These are phyloP conservation scores for Anisodus acutangulus DNA, from an alignment of 257 asterid species.

Conservation along the genomic window DNA sequence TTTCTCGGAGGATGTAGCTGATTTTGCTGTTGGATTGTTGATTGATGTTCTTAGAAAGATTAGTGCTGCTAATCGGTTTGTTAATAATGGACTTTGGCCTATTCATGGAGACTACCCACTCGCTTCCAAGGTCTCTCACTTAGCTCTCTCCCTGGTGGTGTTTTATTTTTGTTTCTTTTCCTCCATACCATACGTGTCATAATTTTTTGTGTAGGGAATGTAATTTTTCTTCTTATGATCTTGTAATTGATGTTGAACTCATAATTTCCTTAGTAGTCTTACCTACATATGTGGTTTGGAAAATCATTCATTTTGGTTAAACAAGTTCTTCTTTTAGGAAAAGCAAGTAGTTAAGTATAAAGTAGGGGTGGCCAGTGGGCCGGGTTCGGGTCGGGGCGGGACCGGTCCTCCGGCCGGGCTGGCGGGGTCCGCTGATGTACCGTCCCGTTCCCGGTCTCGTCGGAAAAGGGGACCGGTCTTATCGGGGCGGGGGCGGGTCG, in stretches of 20 bases:
- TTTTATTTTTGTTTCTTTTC: no score
- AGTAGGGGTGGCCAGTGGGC: no score
- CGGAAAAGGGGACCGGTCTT: no score
- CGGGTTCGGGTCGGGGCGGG: no score
- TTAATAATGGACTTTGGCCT: slow-evolving; percentile 61
- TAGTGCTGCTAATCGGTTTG: slow-evolving; percentile 46
- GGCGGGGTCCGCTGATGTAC: no score
- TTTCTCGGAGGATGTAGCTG: slow-evolving; percentile 43
- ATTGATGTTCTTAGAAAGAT: slow-evolving; percentile 40
- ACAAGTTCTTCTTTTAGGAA: background rate
- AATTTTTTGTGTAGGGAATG: background rate
- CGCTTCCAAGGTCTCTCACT: slow-evolving; percentile 53
- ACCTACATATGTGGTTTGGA: background rate
- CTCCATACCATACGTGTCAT: no score
- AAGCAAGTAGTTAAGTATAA: no score
- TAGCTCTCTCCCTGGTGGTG: background rate
- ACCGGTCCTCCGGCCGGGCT: no score
- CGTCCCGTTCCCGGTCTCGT: no score
- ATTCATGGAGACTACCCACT: slow-evolving; percentile 46
- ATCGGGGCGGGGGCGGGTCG: no score
- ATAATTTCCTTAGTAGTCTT: background rate
- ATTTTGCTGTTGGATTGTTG: slow-evolving; percentile 40
- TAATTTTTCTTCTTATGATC: background rate
- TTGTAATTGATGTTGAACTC: background rate
- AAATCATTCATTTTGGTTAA: background rate